phyloP scores from a whole-genome alignment of 2,329 filamentous ascomycete genomes.

The Diaporthe australafricana region DNA sequence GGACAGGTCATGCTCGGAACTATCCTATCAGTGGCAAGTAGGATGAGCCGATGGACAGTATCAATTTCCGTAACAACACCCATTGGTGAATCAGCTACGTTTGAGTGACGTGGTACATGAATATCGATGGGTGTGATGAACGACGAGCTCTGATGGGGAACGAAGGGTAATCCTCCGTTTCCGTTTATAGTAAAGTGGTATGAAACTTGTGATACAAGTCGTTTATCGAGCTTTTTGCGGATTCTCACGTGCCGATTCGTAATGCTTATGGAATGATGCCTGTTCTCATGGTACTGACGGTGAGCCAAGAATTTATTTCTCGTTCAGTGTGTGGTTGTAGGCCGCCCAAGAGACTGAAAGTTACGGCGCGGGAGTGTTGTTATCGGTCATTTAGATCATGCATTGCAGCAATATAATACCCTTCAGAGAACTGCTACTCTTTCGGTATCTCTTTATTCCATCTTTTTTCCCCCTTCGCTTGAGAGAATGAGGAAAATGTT shows the following conservation, averaged over 20 bases:
- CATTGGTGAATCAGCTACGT: background rate
- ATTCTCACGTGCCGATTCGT: slow-evolving; percentile 1
- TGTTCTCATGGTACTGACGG: background rate
- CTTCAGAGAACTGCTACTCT: background rate
- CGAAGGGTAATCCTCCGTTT: background rate
- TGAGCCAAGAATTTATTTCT: background rate
- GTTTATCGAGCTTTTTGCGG: background rate
- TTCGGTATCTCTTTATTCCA: background rate
- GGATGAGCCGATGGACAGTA: background rate
- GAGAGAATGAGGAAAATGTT: background rate
- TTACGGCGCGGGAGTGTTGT: background rate
- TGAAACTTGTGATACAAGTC: background rate
- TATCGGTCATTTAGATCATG: background rate
- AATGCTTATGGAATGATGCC: background rate
- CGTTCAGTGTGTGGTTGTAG: background rate
- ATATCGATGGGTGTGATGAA: background rate
- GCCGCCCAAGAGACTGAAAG: background rate
- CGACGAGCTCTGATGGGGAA: background rate
- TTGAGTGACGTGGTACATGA: background rate
- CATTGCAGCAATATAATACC: background rate
- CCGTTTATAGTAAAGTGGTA: background rate
- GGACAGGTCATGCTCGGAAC: background rate
- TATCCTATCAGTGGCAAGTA: background rate
- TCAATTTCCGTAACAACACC: background rate
- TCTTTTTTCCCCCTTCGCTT: background rate